Percentiles rank a stretch among this genome's conserved stretches.
phyloP scores from a whole-genome alignment of 352 stramenopile species.

The Pythium monospermum region DNA sequence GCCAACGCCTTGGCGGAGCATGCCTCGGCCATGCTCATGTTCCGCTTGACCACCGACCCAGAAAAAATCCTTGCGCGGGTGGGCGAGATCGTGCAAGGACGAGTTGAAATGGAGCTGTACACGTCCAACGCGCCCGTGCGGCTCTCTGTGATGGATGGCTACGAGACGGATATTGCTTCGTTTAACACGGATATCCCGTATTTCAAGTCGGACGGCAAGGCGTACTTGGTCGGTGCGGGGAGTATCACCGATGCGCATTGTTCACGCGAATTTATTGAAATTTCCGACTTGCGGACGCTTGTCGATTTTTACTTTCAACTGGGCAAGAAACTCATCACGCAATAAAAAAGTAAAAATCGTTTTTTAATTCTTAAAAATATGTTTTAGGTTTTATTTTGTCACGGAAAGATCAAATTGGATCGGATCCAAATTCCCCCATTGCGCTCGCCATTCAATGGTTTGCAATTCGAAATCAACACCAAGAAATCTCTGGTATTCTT shows the following conservation, averaged over 20 bases:
- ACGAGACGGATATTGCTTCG: constrained; percentile 77
- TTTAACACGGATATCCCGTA: constrained; percentile 90
- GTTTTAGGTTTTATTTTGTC: constrained; percentile 3
- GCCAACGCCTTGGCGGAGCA: constrained; percentile 79
- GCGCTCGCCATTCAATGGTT: constrained; percentile 40
- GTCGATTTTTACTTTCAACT: constrained; percentile 71
- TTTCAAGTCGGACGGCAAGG: constrained; percentile 75
- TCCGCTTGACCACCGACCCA: constrained; percentile 71
- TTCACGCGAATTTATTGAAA: constrained; percentile 65
- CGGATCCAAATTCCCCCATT: constrained; percentile 58
- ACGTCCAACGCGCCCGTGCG: constrained; percentile 78
- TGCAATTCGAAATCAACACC: constrained; percentile 40
- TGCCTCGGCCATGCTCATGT: constrained; percentile 87
- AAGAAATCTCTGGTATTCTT: constrained; percentile 44
- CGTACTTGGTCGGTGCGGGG: constrained; percentile 71
- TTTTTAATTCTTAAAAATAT: too few relatives aligned
- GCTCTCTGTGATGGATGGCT: constrained; percentile 77
- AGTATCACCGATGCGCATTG: constrained; percentile 76
- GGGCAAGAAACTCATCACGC: constrained; percentile 59
- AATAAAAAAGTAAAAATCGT: constrained; percentile 26
- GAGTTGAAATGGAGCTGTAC: constrained; percentile 74
- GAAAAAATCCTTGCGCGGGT: constrained; percentile 67
- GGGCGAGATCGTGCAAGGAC: constrained; percentile 52
- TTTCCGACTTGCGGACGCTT: constrained; percentile 51
- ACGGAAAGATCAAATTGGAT: constrained; percentile 53